Base-by-base conservation (phyloP, 164 flowering plant genomes). In the Tetrastigma voinierianum region DNA sequence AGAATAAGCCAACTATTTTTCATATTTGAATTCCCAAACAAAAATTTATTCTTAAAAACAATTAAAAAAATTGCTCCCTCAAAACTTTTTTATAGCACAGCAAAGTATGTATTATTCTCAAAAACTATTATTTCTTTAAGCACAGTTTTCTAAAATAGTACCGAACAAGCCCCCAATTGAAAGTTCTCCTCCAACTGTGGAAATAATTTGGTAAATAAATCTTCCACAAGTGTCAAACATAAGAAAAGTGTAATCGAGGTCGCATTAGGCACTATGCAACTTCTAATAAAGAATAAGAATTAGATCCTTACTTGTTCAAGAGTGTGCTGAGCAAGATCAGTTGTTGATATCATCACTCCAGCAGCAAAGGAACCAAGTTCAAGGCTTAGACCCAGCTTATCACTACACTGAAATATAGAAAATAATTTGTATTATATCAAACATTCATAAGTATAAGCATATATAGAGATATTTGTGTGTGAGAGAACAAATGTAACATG, bases 281-380 rank as follows among this genome's bases (percentile, higher is more conserved):
- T 65, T 49, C 1, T 55, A 18, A 49, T 53, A 55, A 8, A 49
- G 17, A 51, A 59, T 51, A 48, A 64, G 59, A 15, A 43, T 55
- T 25, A 61, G 43, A 32, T 48, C 19, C 82, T 73, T 80, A 90
- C 98, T 77, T 94, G 98, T 77, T 94, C 96, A 63, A 94, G 95
- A 4, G 98, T 94, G 79, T 90, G 94, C 46, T 90, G 96, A 71
- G 88, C 88, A 77, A 88, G 93, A 85, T 94, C 98, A 62, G 98
- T 91, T 17, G 97, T 90, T 65, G 98, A 83, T 76, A 94, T 94
- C 98, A 94, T 91, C 81, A 94, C 96, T 69, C 98, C 98, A 46
- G 98, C 98, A 77, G 97, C 98, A 80, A 94, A 94, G 15, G 98
- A 91, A 51, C 98, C 98, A 74, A 94, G 78, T 74, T 94, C 98